Conservation (phyloP, 495 filamentous ascomycete genomes). For the Terfezia boudieri region DNA sequence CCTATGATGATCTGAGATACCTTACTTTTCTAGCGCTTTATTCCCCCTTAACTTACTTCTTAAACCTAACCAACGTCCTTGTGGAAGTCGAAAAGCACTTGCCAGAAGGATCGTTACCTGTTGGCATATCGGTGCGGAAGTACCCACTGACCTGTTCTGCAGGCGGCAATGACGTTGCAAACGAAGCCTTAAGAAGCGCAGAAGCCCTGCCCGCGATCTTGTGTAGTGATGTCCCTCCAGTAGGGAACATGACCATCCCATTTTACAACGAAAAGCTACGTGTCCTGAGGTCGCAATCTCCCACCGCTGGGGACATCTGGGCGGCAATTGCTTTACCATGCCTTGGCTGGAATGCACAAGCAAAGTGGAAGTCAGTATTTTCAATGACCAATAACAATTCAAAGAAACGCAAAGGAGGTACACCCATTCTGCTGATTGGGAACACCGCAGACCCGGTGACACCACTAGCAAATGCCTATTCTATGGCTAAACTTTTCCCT, state of each 20-base stretch:
- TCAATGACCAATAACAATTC: not conserved
- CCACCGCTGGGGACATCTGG: constrained; percentile 34
- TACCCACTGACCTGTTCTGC: not conserved
- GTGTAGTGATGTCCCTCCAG: constrained; percentile 33
- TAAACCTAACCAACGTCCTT: constrained; percentile 30
- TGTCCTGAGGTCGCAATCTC: constrained; percentile 26
- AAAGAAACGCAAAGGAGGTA: constrained; percentile 25
- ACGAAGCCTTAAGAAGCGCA: too few species aligned
- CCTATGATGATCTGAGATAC: constrained; percentile 22
- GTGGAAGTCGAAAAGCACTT: constrained; percentile 32
- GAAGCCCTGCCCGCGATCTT: constrained; percentile 34
- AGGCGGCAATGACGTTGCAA: constrained; percentile 18
- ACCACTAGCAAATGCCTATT: constrained; percentile 27
- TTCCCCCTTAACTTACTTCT: constrained; percentile 34
- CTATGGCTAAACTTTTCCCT: constrained; percentile 28
- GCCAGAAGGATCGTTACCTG: constrained; percentile 11
- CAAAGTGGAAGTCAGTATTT: constrained; percentile 21
- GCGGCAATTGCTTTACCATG: constrained; percentile 32
- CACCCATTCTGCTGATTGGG: constrained; percentile 31
- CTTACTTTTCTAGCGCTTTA: constrained; percentile 32
- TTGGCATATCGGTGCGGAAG: not conserved
- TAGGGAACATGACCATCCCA: constrained; percentile 21
- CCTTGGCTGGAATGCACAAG: constrained; percentile 32
- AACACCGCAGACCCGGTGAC: constrained; percentile 37
- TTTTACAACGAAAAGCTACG: constrained; percentile 28